phyloP scores from a whole-genome alignment of 352 stramenopile species.

The Phytophthora kernoviae region DNA sequence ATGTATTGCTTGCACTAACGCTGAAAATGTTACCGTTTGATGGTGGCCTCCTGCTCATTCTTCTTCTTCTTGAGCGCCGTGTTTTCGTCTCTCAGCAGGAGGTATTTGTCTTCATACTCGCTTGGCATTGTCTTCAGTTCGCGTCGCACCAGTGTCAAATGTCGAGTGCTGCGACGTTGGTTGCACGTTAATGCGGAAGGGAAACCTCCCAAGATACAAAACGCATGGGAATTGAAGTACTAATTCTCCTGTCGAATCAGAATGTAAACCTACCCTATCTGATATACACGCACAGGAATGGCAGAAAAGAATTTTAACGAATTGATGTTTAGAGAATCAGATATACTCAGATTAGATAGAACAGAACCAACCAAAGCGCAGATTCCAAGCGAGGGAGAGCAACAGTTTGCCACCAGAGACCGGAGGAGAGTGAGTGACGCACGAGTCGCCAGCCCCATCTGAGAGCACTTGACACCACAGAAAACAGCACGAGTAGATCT shows the following conservation, averaged over 20 bases:
- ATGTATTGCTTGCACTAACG: too few species aligned
- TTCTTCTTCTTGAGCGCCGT: constrained; percentile 89
- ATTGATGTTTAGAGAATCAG: too few species aligned
- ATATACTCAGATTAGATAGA: constrained; percentile 9
- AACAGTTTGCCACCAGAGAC: constrained; percentile 4
- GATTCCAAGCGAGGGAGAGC: constrained; percentile 7
- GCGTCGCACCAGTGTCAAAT: neutral
- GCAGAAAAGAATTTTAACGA: too few species aligned
- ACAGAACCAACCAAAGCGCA: constrained; percentile 37
- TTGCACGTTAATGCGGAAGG: too few species aligned
- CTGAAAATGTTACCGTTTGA: constrained; percentile 84
- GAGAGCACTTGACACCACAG: constrained; percentile 12
- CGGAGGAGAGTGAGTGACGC: neutral
- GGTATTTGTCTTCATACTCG: constrained; percentile 87
- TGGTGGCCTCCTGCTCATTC: constrained; percentile 91
- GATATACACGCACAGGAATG: neutral
- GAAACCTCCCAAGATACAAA: too few species aligned
- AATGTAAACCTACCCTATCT: too few species aligned
- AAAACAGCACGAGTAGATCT: constrained; percentile 9
- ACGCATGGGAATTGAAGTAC: too few species aligned
- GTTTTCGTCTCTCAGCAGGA: constrained; percentile 86
- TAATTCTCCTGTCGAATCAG: too few species aligned
- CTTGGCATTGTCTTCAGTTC: constrained; percentile 39
- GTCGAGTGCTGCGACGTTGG: constrained; percentile 1
- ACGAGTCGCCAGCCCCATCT: constrained; percentile 1